Evolutionary conservation across 1,284 basidiomycete genomes (phyloP).

Genomic region (Ceratobasidium theobromae): DNA sequence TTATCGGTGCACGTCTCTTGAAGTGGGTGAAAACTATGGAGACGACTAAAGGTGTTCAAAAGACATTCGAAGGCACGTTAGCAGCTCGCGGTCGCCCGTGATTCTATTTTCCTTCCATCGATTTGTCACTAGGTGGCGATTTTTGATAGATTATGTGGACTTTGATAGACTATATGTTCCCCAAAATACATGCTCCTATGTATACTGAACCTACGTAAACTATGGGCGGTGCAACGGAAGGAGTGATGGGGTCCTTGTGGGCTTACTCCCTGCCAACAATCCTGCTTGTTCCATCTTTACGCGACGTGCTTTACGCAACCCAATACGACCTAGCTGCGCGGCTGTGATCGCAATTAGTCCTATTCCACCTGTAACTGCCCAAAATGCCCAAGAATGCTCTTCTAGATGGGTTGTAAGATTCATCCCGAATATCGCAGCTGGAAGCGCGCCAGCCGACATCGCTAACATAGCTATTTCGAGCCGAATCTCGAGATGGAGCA

Average conservation of each 20-base stretch:
- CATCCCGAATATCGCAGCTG: constrained; percentile 36
- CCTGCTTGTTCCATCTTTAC: constrained; percentile 34
- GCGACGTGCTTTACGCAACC: constrained; percentile 28
- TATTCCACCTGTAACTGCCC: constrained; percentile 30
- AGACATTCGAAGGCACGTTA: constrained; percentile 30
- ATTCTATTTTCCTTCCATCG: not conserved
- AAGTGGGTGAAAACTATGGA: constrained; percentile 31
- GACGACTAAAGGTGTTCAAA: constrained; percentile 11
- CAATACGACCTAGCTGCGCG: constrained; percentile 27
- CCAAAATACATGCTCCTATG: not conserved
- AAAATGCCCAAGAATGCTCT: constrained; percentile 34
- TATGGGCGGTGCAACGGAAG: not conserved
- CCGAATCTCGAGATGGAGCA: constrained; percentile 34
- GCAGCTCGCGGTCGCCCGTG: constrained; percentile 31
- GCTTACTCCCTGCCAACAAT: constrained; percentile 30
- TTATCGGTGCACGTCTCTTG: constrained; percentile 26
- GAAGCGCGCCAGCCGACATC: constrained; percentile 30
- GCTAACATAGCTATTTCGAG: constrained; percentile 31
- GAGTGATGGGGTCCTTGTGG: not conserved
- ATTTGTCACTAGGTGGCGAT: not conserved
- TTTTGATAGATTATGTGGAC: not conserved
- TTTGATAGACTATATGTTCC: not conserved
- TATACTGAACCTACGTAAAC: not conserved
- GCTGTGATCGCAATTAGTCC: constrained; percentile 23
- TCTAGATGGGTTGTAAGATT: constrained; percentile 35